phyloP scores from a whole-genome alignment of 805 yeast species.

The Monosporozyma solicola region DNA sequence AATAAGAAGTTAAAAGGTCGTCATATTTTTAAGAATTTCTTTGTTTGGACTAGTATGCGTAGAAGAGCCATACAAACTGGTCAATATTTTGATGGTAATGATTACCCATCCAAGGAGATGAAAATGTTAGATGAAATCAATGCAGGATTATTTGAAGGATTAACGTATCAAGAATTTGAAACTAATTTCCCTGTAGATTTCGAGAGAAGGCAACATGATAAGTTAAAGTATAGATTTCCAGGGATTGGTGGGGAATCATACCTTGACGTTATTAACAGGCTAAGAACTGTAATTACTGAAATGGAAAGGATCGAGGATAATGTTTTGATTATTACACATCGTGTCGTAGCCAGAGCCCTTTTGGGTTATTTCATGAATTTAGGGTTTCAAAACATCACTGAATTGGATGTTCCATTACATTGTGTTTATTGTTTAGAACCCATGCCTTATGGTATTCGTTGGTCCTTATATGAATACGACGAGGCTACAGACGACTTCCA shows the following conservation, averaged over 20 bases:
- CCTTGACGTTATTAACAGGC: slow-evolving; percentile 81
- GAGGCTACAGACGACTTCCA: slow-evolving; percentile 71
- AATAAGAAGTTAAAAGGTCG: slow-evolving; percentile 11
- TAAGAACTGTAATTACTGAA: slow-evolving; percentile 85
- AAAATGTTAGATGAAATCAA: slow-evolving; percentile 90
- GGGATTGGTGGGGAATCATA: slow-evolving; percentile 97
- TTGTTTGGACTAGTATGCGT: slow-evolving; percentile 91
- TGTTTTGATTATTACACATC: slow-evolving; percentile 71
- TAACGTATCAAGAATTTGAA: slow-evolving; percentile 85
- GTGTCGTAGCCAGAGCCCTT: slow-evolving; percentile 83
- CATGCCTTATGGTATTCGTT: slow-evolving; percentile 91
- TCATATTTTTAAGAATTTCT: slow-evolving; percentile 46
- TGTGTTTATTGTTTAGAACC: slow-evolving; percentile 85
- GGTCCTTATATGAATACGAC: slow-evolving; percentile 81
- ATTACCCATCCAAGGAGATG: slow-evolving; percentile 76
- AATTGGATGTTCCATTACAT: slow-evolving; percentile 86
- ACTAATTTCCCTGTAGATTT: slow-evolving; percentile 67
- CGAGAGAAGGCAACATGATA: slow-evolving; percentile 63
- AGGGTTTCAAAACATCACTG: slow-evolving; percentile 71
- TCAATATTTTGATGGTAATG: slow-evolving; percentile 59
- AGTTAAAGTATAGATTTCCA: slow-evolving; percentile 83
- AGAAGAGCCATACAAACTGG: slow-evolving; percentile 72
- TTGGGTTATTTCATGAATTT: slow-evolving; percentile 84
- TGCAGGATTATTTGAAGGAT: slow-evolving; percentile 86
- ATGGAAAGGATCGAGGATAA: slow-evolving; percentile 87